phyloP scores from a whole-genome alignment of 805 yeast genomes.

The Yarrowia alimentaria region DNA sequence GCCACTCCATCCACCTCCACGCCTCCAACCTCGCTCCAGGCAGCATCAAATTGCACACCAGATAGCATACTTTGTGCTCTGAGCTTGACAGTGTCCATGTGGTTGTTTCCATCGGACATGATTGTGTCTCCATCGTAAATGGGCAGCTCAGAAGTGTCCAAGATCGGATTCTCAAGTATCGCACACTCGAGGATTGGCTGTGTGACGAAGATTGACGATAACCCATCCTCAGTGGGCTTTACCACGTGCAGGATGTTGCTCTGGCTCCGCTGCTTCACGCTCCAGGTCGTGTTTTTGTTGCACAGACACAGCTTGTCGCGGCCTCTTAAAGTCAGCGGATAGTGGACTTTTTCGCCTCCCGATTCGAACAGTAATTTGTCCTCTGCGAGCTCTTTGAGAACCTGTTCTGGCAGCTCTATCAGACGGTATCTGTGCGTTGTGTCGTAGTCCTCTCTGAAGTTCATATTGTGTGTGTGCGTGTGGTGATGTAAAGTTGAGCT shows the following conservation, averaged over 20 bases:
- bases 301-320: slow-evolving; percentile 14
- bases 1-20: slow-evolving; percentile 50
- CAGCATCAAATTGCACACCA: slow-evolving; percentile 48
- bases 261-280: slow-evolving; percentile 10
- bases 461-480: slow-evolving; percentile 3
- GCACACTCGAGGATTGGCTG: slow-evolving; percentile 20
- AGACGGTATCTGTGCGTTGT: slow-evolving; percentile 32
- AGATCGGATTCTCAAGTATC: neutral
- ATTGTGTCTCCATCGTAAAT: neutral
- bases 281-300: slow-evolving; percentile 21
- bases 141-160: slow-evolving; percentile 8
- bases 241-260: slow-evolving; percentile 21
- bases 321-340: slow-evolving; percentile 14
- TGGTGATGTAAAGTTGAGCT: no score
- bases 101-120: neutral
- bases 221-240: slow-evolving; percentile 40
- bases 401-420: slow-evolving; percentile 35
- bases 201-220: neutral
- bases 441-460: slow-evolving; percentile 1
- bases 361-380: slow-evolving; percentile 2
- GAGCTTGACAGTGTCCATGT: slow-evolving; percentile 6
- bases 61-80: slow-evolving; percentile 47
- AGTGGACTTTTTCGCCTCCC: neutral
- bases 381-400: slow-evolving; percentile 25
- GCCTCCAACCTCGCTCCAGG: slow-evolving; percentile 59